Base-by-base conservation (phyloP, 768 basidiomycete genomes). In the Hortiboletus campestris region DNA sequence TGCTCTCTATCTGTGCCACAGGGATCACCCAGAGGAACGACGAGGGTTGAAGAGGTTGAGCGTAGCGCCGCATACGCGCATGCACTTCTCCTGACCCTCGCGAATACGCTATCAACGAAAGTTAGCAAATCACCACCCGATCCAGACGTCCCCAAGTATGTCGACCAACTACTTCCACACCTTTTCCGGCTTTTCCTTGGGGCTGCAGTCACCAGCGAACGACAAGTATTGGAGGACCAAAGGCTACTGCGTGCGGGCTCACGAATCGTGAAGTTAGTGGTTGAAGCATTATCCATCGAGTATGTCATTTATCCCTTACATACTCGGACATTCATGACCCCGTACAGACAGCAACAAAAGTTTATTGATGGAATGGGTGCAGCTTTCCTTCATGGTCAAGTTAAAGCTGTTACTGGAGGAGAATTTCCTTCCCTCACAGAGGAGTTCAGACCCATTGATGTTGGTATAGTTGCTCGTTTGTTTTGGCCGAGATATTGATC, bases 31-130 rank as follows among this genome's bases (percentile, higher is more conserved):
- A 34, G 35, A 20, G 47, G 32, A 28, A 43, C 28, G 3, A 35
- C 13, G 20, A 46, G n/a, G 12, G 68, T 57, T 5, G 67, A 67
- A 6, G 83, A 84, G 35, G 36, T 62, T 2, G 89, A 94, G 67
- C 80, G 84, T 13, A 74, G 71, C n/a, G 84, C 90, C 0, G 89
- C 93, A 12, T 98, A 96, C 67, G 86, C 84, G 1, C 91, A 94
- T 72, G 84, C 94, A 31, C 78, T 98, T 32, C 78, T 98, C 46
- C 76, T 80, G 46, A 83, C 88, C 0, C 72, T 98, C 8, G 76
- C 79, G 2, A 80, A 84, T 40, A 84, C 87, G 0, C 69, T 98
- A 16, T 63, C 71, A 11, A 62, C 58, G 17, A 89, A 89, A 68
- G 73, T 78, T 8, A 70, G 75, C 34, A 67, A 67, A 51, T 25